These are phyloP conservation scores for Venturia pyrina DNA, from an alignment of 2,329 filamentous ascomycete species.

Conservation along the genomic window DNA sequence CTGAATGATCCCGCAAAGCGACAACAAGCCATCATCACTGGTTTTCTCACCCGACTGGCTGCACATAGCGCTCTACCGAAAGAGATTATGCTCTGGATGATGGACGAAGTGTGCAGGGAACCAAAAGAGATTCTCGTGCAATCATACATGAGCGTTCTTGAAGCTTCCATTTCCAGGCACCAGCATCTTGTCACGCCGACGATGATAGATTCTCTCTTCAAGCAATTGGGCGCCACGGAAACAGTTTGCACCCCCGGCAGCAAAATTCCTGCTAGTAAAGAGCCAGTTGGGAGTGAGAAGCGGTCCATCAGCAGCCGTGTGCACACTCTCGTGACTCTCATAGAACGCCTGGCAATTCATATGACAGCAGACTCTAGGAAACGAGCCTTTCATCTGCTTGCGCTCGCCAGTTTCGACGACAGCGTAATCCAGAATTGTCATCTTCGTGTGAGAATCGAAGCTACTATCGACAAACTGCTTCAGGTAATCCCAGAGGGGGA, in stretches of 20 bases:
- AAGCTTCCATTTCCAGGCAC: neutral
- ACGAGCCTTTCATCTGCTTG: slow-evolving; percentile 10
- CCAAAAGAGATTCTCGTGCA: slow-evolving; percentile 25
- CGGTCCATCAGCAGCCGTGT: slow-evolving; percentile 6
- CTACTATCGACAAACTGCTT: slow-evolving; percentile 17
- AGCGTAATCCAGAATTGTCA: slow-evolving; percentile 7
- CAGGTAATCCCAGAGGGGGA: slow-evolving; percentile 20
- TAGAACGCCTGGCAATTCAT: neutral
- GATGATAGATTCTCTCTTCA: neutral
- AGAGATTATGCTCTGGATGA: slow-evolving; percentile 33
- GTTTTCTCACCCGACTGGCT: slow-evolving; percentile 32
- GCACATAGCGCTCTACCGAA: slow-evolving; percentile 26
- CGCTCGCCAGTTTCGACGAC: slow-evolving; percentile 13
- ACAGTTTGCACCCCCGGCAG: neutral
- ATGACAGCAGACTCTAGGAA: neutral
- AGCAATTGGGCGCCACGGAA: neutral
- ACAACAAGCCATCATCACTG: slow-evolving; percentile 32
- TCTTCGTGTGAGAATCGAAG: slow-evolving; percentile 12
- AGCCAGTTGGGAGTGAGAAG: neutral
- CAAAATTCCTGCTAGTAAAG: neutral
- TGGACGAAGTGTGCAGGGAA: slow-evolving; percentile 25
- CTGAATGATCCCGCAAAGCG: slow-evolving; percentile 17
- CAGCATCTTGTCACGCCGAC: neutral
- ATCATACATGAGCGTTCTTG: slow-evolving; percentile 22
- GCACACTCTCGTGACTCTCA: neutral